Evolutionary conservation across 2,329 filamentous ascomycete species (phyloP), one percentile per base, ranked within the genome.

Genomic region (Lecanosticta acicola): DNA sequence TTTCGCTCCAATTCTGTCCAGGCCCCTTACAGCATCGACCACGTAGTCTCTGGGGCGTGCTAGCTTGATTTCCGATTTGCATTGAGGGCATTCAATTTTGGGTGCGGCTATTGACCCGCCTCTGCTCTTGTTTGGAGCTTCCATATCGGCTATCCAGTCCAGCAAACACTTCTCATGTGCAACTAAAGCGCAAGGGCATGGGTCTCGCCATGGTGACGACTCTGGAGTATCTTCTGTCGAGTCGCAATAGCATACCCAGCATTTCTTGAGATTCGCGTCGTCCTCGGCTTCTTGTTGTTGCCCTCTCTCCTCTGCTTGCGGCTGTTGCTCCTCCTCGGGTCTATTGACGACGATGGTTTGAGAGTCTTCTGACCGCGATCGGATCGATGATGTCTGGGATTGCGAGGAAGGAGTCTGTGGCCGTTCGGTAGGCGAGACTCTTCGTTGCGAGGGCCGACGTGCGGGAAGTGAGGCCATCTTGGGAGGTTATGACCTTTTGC

Each of bases 61-160:
- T 20, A 97, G 74, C 42, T 78, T 72, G 59, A 97, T 94, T 55
- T 81, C 77, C 1, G 81, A 78, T 65, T 94, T 93, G 76, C 93
- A 98, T 52, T 94, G 86, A 2, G 91, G 91, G 63, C 93, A 98
- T 43, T 79, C 72, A 53, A 96, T 80, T 50, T 82, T 81, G 44
- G 80, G 79, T 20, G 63, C 64, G 18, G 61, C 60, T 16, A 64
- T 73, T 67, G 48, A 67, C 64, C 50, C 66, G 55, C 71, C 66
- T 54, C 71, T 69, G 50, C 71, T 61, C 14, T 77, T 68, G 32
- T 71, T 75, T 1, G 78, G 78, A 17, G 77, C 73, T 68, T 96
- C 89, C 62, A 88, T 80, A 62, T 95, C 88, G n/a, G 87, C 84
- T 14, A 97, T 84, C 90, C 90, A 98, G 59, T 88, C 85, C 32